A percentile compares a stretch with the other conserved stretches of the same genome.
These are phyloP conservation scores for Mycena polygramma DNA, from an alignment of 768 basidiomycete genomes.

Conservation along the genomic window DNA sequence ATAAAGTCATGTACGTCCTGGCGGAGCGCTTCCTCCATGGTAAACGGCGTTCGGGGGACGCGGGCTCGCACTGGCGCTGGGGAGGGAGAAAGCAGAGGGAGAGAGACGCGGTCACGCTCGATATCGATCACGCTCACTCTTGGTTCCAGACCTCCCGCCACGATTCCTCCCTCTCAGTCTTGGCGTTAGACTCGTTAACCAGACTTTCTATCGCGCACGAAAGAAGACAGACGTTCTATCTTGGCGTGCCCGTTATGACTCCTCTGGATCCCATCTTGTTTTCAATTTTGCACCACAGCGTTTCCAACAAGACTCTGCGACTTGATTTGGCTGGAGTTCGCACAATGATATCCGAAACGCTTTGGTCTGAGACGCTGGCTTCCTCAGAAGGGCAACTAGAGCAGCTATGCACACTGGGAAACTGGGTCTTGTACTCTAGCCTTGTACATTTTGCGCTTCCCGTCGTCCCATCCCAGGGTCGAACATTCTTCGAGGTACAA, in stretches of 20 bases:
- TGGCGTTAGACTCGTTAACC: too few relatives aligned
- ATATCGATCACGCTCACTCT: background rate
- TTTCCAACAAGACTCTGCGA: conserved; percentile 8
- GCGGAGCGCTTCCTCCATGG: conserved; percentile 16
- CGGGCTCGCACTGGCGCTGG: background rate
- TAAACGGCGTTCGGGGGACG: conserved; percentile 15
- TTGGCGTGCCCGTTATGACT: conserved; percentile 9
- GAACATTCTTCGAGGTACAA: conserved; percentile 14
- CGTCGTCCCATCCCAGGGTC: conserved; percentile 9
- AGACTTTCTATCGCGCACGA: too few relatives aligned
- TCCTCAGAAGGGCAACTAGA: conserved; percentile 5
- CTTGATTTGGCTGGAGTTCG: conserved; percentile 1
- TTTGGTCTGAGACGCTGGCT: conserved; percentile 18
- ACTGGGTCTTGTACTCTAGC: conserved; percentile 12
- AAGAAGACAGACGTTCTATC: background rate
- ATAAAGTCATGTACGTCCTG: conserved; percentile 11
- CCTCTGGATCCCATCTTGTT: background rate
- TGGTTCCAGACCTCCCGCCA: background rate
- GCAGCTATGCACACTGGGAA: conserved; percentile 2
- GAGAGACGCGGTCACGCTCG: background rate
- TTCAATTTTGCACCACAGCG: conserved; percentile 13
- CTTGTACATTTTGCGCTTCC: conserved; percentile 8
- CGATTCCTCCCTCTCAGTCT: background rate
- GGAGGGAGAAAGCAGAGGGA: background rate
- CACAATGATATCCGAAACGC: background rate